A percentile compares a stretch with the other conserved stretches of the same genome.
phyloP scores from a whole-genome alignment of 139 green algal species.

The Axilococcus clingmanii region DNA sequence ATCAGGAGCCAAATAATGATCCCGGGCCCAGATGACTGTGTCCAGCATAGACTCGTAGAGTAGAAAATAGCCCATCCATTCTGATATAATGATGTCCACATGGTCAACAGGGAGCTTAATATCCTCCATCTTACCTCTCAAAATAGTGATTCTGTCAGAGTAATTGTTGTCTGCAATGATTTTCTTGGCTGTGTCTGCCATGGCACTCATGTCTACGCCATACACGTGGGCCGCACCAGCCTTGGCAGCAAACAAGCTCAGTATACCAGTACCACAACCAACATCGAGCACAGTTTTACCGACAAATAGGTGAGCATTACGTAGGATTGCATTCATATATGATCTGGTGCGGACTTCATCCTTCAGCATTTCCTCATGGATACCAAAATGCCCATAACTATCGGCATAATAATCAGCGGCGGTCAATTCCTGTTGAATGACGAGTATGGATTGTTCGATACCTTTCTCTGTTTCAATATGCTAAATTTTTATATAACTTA shows the following conservation, averaged over 20 bases:
- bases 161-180: conserved; percentile 80
- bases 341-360: conserved; percentile 73
- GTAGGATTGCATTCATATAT: conserved; percentile 78
- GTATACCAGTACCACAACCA: conserved; percentile 81
- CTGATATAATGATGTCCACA: conserved; percentile 82
- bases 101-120: conserved; percentile 54
- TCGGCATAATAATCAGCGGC: conserved; percentile 83
- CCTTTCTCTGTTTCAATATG: no score
- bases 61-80: conserved; percentile 73
- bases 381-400: conserved; percentile 83
- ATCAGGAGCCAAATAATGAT: conserved; percentile 73
- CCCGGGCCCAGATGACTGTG: conserved; percentile 75
- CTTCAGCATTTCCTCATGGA: conserved; percentile 93
- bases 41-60: conserved; percentile 69
- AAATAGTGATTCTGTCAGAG: conserved; percentile 61
- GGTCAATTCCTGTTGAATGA: no score
- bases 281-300: conserved; percentile 90
- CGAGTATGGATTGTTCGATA: no score
- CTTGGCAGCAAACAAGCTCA: conserved; percentile 82
- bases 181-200: conserved; percentile 69
- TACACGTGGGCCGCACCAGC: conserved; percentile 84
- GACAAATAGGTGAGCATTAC: conserved; percentile 70
- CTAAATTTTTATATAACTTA: no score
- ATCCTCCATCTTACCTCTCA: conserved; percentile 81
- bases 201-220: conserved; percentile 79